A percentile compares a stretch with the other conserved stretches of the same genome.
Evolutionary conservation across 2,329 filamentous ascomycete species (phyloP).

Genomic region (Pleurostoma richardsiae): DNA sequence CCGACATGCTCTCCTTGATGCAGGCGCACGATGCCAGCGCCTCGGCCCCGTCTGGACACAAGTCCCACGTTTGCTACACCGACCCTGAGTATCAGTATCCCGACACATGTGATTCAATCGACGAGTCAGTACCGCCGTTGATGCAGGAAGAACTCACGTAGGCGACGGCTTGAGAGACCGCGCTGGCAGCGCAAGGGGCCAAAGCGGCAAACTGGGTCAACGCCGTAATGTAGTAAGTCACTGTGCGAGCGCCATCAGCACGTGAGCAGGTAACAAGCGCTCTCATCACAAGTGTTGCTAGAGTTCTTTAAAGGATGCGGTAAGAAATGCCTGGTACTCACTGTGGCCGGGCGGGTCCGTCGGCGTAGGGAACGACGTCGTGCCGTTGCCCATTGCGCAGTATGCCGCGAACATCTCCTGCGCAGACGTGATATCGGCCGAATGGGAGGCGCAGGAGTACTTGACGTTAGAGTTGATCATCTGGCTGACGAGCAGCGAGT

Average conservation of each 20-base stretch:
- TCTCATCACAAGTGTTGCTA: no score
- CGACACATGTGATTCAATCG: background rate
- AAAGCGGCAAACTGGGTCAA: slow-evolving; percentile 40
- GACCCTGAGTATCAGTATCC: slow-evolving; percentile 4
- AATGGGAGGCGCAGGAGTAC: slow-evolving; percentile 38
- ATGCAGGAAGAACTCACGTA: slow-evolving; percentile 22
- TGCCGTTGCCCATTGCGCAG: slow-evolving; percentile 44
- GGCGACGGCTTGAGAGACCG: slow-evolving; percentile 34
- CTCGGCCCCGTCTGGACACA: slow-evolving; percentile 40
- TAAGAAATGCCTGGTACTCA: slow-evolving; percentile 20
- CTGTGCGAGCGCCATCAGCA: slow-evolving; percentile 14
- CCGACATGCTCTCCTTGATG: slow-evolving; percentile 41
- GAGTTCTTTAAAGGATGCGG: no score
- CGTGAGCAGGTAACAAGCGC: no score
- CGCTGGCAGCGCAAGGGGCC: slow-evolving; percentile 36
- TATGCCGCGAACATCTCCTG: slow-evolving; percentile 46
- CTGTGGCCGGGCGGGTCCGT: slow-evolving; percentile 45
- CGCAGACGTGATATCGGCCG: slow-evolving; percentile 41
- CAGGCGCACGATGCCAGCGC: slow-evolving; percentile 49
- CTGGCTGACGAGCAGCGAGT: slow-evolving; percentile 36
- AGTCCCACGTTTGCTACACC: slow-evolving; percentile 26
- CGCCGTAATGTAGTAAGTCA: slow-evolving; percentile 51
- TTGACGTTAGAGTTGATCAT: slow-evolving; percentile 36
- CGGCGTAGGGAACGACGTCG: slow-evolving; percentile 40
- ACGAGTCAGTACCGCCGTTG: no score